These are phyloP conservation scores for Kodamaea sagamina DNA, from an alignment of 805 yeast species.

Conservation along the genomic window DNA sequence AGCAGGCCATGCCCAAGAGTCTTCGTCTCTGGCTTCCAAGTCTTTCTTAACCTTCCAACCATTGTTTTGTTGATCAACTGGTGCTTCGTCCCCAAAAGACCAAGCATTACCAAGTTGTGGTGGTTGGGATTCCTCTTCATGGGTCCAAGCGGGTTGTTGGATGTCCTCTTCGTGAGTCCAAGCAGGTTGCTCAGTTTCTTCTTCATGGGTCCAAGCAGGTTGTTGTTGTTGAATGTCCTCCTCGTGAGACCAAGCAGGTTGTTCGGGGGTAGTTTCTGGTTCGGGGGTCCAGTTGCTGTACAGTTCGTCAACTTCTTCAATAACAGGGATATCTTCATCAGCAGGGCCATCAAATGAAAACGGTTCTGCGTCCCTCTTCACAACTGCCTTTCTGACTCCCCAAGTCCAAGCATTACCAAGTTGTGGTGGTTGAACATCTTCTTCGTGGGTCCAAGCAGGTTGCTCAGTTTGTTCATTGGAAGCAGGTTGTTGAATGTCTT, in stretches of 20 bases:
- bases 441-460: constrained; percentile 1
- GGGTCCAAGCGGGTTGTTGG: too few species aligned
- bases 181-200: too few species aligned
- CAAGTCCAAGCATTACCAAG: neutral
- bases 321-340: too few species aligned
- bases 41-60: neutral
- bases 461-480: constrained; percentile 1
- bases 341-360: too few species aligned
- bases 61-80: neutral
- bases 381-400: neutral
- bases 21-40: too few species aligned
- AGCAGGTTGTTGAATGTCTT: too few species aligned
- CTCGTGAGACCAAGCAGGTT: neutral
- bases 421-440: too few species aligned
- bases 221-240: too few species aligned
- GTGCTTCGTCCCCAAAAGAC: neutral
- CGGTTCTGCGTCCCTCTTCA: neutral
- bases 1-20: neutral
- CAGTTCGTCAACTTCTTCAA: too few species aligned
- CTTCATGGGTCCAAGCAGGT: too few species aligned
- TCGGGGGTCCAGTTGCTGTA: neutral
- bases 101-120: neutral
- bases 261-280: neutral
- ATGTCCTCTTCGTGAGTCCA: too few species aligned
- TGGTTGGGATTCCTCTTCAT: too few species aligned